phyloP scores from a whole-genome alignment of 78 protist species.

The Dictyostelium firmibasis region DNA sequence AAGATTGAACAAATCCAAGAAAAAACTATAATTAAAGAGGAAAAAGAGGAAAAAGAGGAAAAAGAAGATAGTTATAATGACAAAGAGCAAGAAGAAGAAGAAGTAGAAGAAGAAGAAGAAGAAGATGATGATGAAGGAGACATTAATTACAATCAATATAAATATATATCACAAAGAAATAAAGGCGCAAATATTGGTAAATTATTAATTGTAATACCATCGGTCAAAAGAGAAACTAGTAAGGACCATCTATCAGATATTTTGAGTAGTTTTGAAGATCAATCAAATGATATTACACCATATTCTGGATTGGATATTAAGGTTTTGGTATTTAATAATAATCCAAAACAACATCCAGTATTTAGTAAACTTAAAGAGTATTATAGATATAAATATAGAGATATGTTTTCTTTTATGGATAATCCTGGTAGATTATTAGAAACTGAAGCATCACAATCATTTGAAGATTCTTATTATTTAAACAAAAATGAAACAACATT shows the following conservation, averaged over 20 bases:
- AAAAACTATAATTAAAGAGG: background rate
- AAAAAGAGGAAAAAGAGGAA: background rate
- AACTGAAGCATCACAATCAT: background rate
- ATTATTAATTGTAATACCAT: slow-evolving; percentile 7
- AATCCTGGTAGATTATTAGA: background rate
- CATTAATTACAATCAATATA: background rate
- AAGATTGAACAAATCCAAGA: background rate
- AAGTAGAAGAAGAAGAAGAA: background rate
- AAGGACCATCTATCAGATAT: background rate
- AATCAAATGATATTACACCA: background rate
- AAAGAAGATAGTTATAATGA: background rate
- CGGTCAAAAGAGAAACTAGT: background rate
- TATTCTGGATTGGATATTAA: background rate
- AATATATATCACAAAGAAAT: background rate
- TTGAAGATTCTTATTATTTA: background rate
- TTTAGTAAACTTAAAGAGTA: slow-evolving; percentile 7
- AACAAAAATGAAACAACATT: background rate
- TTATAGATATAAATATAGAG: background rate
- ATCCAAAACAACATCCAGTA: background rate
- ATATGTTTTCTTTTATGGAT: background rate
- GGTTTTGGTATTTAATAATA: background rate
- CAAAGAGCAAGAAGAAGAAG: too few species aligned
- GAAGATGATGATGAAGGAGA: background rate
- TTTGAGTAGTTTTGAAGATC: background rate
- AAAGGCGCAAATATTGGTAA: background rate